phyloP scores from a whole-genome alignment of 148 eudicot species.

The Talinum fruticosum region DNA sequence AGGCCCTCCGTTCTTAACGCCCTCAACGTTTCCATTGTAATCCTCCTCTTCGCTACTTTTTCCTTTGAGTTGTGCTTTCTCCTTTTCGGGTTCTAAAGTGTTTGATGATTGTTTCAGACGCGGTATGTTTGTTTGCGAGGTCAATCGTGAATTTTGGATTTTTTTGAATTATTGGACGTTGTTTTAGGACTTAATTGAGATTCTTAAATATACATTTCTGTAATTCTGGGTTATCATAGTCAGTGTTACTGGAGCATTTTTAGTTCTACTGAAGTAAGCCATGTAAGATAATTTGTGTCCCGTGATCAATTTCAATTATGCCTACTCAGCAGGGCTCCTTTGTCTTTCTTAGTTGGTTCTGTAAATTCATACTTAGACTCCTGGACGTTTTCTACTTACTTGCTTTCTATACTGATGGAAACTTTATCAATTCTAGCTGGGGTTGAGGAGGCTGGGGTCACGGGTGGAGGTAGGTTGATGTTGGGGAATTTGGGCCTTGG shows the following conservation, averaged over 20 bases:
- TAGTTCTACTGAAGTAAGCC: neutral
- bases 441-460: neutral
- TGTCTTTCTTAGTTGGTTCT: neutral
- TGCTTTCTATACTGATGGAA: neutral
- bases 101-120: neutral
- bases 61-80: neutral
- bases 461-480: neutral
- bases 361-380: neutral
- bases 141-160: neutral
- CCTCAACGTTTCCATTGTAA: conserved; percentile 53
- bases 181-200: no score
- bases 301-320: neutral
- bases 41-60: neutral
- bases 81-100: neutral
- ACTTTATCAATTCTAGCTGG: neutral
- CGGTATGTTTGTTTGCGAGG: neutral
- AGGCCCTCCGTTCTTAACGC: conserved; percentile 67
- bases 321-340: neutral
- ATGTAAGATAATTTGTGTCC: neutral
- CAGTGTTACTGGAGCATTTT: neutral
- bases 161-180: no score
- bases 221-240: neutral
- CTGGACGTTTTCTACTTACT: neutral
- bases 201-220: neutral
- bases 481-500: neutral